Base-by-base conservation (phyloP, 345 rosid species). In the Rhodamnia argentea region DNA sequence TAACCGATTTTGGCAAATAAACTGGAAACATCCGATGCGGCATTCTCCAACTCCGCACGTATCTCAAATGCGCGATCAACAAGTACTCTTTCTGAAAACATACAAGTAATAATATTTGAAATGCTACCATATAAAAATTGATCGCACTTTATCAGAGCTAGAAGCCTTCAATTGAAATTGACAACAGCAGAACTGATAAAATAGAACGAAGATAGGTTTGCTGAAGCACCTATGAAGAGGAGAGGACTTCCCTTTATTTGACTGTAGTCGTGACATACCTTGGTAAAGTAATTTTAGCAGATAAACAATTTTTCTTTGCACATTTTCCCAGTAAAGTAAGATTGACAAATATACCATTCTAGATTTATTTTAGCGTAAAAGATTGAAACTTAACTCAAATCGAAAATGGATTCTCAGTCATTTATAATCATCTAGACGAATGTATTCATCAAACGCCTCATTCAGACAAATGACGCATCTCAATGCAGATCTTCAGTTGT, bases 1-100 rank as follows among this genome's bases (percentile, higher is more conserved):
- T 60, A 74, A 98, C 99, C 98, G 55, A 96, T 96, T 93, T 98
- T 96, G 85, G 94, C 90, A 91, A 94, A 98, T 92, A 98, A 92
- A 89, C 90, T 89, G 83, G 99, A 94, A 70, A 98, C 95, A 87
- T 98, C 98, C 75, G 96, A 94, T 76, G 99, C 94, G 57, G 98
- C 98, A 85, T 90, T 94, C 89, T 96, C 99, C 75, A 96, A 91
- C 90, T 96, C 98, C 24, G 92, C 88, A 85, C 96, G 95, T 83
- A 98, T 95, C 90, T 94, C 96, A 91, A 94, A 91, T 86, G 99
- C 96, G 76, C 90, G 93, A 87, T 98, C 98, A 37, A 98, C 95
- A 53, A 96, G 96, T 74, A 91, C 89, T 90, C 95, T 96, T 89
- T 98, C 99, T 95, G 92, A 86, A 90, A 85, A 54, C 74, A 86